Base-by-base conservation (phyloP, 2,329 filamentous ascomycete species). In the Rhinocladiella mackenziei region DNA sequence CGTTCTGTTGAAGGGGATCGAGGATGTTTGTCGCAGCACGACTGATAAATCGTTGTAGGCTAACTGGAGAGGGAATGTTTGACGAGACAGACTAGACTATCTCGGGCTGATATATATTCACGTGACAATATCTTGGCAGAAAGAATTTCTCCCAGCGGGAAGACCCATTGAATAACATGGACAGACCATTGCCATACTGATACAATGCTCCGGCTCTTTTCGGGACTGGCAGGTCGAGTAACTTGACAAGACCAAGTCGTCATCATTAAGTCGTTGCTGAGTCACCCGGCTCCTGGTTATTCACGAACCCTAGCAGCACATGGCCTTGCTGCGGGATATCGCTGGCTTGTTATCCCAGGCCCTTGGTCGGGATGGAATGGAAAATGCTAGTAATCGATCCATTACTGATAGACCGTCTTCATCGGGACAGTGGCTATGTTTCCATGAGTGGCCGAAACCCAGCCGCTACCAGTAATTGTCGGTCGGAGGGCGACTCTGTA, bases 381-480 rank as follows among this genome's bases (percentile, higher is more conserved):
- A 6, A 6, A 32, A 6, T 6, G 15, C 15, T 14, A 34, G 30
- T 9, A 34, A 22, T 22, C 17, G 23, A 26, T 26, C n/a, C 7
- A 7, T 26, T 26, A 19, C 17, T 37, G 5, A 15, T 25, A 32
- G 30, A 35, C 19, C 23, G 25, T 10, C 40, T 45, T 36, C 5
- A 48, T 51, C 48, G 45, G 41, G 49, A 35, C 39, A 51, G 22
- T 28, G 32, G 29, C 13, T 30, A 41, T 48, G 49, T 30, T 14
- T 18, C 34, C 41, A 43, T 48, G 49, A 51, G 49, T 51, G 49
- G 49, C 30, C 34, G 36, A 31, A 14, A 25, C 10, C 23, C 6
- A 28, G 32, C 17, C 7, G 35, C 20, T 20, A 34, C n/a, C 19
- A 39, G 37, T 48, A 48, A 38, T 50, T 38, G 34, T 29, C 41